phyloP scores from a whole-genome alignment of 108 stramenopile species.

The Skeletonema grethae region DNA sequence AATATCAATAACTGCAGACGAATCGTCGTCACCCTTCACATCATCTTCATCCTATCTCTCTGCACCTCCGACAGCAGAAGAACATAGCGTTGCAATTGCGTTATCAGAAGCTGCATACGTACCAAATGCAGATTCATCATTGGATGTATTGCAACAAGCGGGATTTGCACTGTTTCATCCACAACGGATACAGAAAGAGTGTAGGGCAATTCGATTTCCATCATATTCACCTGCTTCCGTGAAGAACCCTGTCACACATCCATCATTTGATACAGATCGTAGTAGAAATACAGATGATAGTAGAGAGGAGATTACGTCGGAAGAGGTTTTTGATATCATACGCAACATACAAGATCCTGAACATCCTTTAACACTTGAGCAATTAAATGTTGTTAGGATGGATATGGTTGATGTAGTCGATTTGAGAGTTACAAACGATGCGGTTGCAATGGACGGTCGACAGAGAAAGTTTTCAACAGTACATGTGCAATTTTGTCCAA shows the following conservation, averaged over 20 bases:
- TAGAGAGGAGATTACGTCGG: conserved; percentile 62
- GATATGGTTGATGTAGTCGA: conserved; percentile 75
- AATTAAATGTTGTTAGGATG: conserved; percentile 91
- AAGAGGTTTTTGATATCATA: conserved; percentile 96
- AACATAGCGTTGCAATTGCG: conserved; percentile 41
- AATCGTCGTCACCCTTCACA: not conserved
- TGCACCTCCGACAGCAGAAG: conserved; percentile 30
- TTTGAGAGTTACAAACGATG: conserved; percentile 20
- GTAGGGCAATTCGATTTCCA: conserved; percentile 33
- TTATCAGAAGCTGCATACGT: conserved; percentile 39
- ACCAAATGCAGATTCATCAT: not conserved
- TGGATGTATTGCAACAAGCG: conserved; percentile 35
- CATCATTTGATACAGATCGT: no score
- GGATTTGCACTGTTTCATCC: conserved; percentile 45
- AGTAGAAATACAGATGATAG: no score
- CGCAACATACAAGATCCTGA: conserved; percentile 98
- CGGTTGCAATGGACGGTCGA: conserved; percentile 1
- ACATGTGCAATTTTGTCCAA: conserved; percentile 75
- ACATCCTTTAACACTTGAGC: conserved; percentile 96
- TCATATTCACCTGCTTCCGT: conserved; percentile 28
- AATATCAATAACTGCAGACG: not conserved
- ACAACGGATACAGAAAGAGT: conserved; percentile 33
- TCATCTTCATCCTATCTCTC: conserved; percentile 8
- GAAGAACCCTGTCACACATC: not conserved
- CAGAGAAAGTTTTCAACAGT: conserved; percentile 51